Base-by-base conservation (phyloP, 345 rosid species). In the Salix brachista region DNA sequence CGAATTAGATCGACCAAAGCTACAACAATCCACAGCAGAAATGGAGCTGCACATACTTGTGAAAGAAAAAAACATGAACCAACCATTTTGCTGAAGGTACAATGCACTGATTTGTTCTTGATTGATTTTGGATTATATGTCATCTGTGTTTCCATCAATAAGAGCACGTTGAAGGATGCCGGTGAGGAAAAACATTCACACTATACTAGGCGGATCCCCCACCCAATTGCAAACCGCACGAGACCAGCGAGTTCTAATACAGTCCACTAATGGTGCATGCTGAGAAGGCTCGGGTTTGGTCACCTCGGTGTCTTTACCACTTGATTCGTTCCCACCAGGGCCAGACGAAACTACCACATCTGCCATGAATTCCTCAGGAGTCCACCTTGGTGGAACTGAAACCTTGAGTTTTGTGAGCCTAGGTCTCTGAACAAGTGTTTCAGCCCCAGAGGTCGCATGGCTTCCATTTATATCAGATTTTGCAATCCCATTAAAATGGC, bases 341-440 rank as follows among this genome's bases (percentile, higher is more conserved):
- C 80, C 80, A 62, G 91, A 86, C 5, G 94, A 74, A 75, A 84
- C 76, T 0, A 62, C 80, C 60, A 85, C 90, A 70, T 88, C 89
- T 2, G 97, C 79, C 97, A 94, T 84, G 89, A 88, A 96, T 82
- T 96, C 99, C 85, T 94, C 97, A 0, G 95, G 97, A 32, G 96
- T 96, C 99, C 99, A 96, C 80, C 95, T 89, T n/a, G 99, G 99
- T 34, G 99, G 99, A 74, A 92, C 99, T 44, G 97, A 88, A 71
- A 96, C 99, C 82, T 80, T 91, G 74, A 96, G 80, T 77, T 90
- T 96, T n/a, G 97, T 91, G 34, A 96, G 97, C 84, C 99, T 81
- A 52, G 99, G 99, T 83, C 98, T 92, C 75, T 96, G 99, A 66
- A 83, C 77, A 0, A 98, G 96, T 58, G 77, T 85, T 71, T 84